Conservation (phyloP, 345 rosid species). For the Lepidium didymum region DNA sequence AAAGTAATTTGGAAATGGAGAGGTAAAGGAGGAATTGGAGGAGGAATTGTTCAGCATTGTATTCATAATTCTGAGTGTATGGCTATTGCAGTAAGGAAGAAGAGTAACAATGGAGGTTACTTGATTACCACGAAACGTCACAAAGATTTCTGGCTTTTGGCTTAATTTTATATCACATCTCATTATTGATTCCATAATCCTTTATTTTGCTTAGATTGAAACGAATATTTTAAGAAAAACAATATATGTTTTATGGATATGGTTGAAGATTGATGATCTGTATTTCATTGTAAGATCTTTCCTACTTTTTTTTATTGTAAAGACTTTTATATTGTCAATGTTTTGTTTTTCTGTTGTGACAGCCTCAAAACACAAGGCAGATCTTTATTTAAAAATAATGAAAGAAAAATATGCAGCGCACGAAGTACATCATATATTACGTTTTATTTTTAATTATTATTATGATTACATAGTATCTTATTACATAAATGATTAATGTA, state of each 20-base stretch:
- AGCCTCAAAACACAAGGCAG: background rate
- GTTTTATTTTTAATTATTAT: too few species aligned
- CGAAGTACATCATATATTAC: background rate
- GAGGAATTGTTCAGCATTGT: conserved; percentile 71
- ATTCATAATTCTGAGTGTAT: conserved; percentile 86
- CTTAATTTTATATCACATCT: conserved; percentile 25
- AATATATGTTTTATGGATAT: background rate
- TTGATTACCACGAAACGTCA: conserved; percentile 95
- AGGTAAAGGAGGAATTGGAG: conserved; percentile 11
- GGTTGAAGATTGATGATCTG: background rate
- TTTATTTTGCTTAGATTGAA: background rate
- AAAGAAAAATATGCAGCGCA: background rate
- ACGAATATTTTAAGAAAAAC: background rate
- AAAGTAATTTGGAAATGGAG: conserved; percentile 83
- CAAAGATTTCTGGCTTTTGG: conserved; percentile 98
- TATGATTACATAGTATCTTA: too few species aligned
- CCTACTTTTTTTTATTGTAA: background rate
- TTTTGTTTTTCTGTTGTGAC: background rate
- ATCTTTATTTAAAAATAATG: background rate
- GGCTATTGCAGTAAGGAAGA: conserved; percentile 92
- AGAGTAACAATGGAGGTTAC: conserved; percentile 88
- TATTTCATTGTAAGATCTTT: background rate
- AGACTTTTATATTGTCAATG: background rate
- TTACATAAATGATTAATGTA: too few species aligned
- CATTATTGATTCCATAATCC: background rate